phyloP scores from a whole-genome alignment of 2,329 filamentous ascomycete genomes.

The Hirsutella minnesotensis region DNA sequence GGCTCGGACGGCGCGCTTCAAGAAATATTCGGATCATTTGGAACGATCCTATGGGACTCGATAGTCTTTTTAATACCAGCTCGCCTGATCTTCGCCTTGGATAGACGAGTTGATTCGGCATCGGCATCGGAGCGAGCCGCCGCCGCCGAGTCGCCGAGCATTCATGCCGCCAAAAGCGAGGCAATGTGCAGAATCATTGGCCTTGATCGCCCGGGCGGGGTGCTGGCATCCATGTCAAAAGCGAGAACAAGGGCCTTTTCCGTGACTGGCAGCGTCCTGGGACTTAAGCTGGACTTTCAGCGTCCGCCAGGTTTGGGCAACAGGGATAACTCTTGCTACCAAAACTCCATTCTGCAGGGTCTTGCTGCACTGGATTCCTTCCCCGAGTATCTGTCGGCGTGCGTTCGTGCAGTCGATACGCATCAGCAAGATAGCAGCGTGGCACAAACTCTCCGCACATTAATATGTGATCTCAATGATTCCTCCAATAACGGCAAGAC shows the following conservation, averaged over 20 bases:
- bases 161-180: conserved; percentile 50
- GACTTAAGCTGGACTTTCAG: conserved; percentile 26
- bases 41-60: conserved; percentile 46
- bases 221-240: conserved; percentile 45
- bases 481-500: conserved; percentile 59
- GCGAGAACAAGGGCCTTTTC: conserved; percentile 45
- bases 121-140: conserved; percentile 24
- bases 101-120: conserved; percentile 40
- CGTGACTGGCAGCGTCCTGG: conserved; percentile 32
- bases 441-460: conserved; percentile 42
- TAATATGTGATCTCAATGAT: conserved; percentile 61
- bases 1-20: conserved; percentile 19
- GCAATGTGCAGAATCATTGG: conserved; percentile 52
- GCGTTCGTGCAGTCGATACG: conserved; percentile 19
- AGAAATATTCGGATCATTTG: conserved; percentile 13
- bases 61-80: conserved; percentile 46
- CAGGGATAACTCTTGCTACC: conserved; percentile 91
- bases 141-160: conserved; percentile 25
- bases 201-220: conserved; percentile 37
- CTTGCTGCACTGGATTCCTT: conserved; percentile 66
- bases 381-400: conserved; percentile 48
- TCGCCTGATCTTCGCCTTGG: conserved; percentile 42
- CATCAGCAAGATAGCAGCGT: conserved; percentile 21
- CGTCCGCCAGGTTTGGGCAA: conserved; percentile 67
- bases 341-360: conserved; percentile 87